Evolutionary conservation across 257 asterid species (phyloP), one percentile per base, ranked within the genome.

Genomic region (Forsythia viridissima): DNA sequence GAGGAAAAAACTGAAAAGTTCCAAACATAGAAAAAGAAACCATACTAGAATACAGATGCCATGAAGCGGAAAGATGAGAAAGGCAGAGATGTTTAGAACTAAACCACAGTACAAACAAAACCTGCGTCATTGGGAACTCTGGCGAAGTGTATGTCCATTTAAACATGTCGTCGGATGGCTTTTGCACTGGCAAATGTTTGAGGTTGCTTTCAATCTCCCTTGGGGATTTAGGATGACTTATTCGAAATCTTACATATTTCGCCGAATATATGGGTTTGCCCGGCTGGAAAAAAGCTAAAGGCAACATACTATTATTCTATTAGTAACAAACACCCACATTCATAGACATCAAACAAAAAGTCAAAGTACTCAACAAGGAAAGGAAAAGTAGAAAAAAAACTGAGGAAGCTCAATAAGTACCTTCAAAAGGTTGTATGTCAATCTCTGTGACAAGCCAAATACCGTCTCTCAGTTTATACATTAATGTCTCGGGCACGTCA

Each of bases 241-340:
- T 34, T 34, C 93, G 86, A 80, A 93, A 90, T 79, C 95, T 81
- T 37, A 94, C 92, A 73, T 76, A 84, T 75, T 88, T 88, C 40
- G 98, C 90, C 5, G 97, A 92, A 85, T 94, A 92, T 86, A 92
- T 88, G 18, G 97, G 97, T 9, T 72, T n/a, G 44, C 87, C 93
- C 1, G 55, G n/a, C 87, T 91, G 89, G 85, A 91, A 92, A 82
- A 76, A 93, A 46, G 97, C 97, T 96, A 91, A 36, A 71, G 55
- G 68, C 80, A 86, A 73, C 63, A 44, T 71, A 61, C 43, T 21
- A 24, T 38, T 38, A 44, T 30, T 18, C 65, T 46, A 57, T 20
- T 63, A 70, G 75, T 44, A 78, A 76, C 40, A 73, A 13, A 59
- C 68, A 73, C 57, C 67, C 46, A 1, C 3, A 24, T 30, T 30